Base-by-base conservation (phyloP, 768 basidiomycete genomes). In the Suillus weaverae region DNA sequence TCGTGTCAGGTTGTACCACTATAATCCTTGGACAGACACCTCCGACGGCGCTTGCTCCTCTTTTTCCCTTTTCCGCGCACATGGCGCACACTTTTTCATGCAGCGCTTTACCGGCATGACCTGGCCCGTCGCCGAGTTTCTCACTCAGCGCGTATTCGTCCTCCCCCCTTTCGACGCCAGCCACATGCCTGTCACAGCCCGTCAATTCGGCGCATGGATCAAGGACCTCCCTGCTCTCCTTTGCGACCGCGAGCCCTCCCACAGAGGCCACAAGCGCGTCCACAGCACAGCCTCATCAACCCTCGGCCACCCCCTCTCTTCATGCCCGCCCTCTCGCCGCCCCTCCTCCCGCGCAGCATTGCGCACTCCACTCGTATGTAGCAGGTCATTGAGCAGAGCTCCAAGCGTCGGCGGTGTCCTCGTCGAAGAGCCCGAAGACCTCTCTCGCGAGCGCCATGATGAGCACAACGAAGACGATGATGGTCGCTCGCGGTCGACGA, bases 11-110 rank as follows among this genome's bases (percentile, higher is more conserved):
- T 83, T 99, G 75, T 99, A 98, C 80, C 97, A 99, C 78, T 92
- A 85, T 79, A 98, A 98, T 77, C 97, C 97, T 33, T 99, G 97
- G 97, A 92, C 92, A 53, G 97, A 99, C 74, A 97, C 97, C 2
- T 85, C 89, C 38, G 84, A 89, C 67, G 92, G 89, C 70, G 86
- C 85, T 67, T 91, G 91, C 76, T 79, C 85, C 41, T 93, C 94
- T 54, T 99, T 98, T 76, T 85, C 87, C 69, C 81, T 86, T 30
- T 99, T 89, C 80, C 87, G 87, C 69, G 83, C 84, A 64, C 85
- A 92, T 67, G 94, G 94, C 36, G 83, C 90, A 78, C 82, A 83
- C 46, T 99, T 98, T 79, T 91, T 99, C 78, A 86, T 95, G 81
- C 82, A 86, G 64, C 88, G 95, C 63, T 99, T 98, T 79, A 83